These are phyloP conservation scores for Centrapalus pauciflorus DNA, from an alignment of 129 eudicot genomes.

Conservation along the genomic window DNA sequence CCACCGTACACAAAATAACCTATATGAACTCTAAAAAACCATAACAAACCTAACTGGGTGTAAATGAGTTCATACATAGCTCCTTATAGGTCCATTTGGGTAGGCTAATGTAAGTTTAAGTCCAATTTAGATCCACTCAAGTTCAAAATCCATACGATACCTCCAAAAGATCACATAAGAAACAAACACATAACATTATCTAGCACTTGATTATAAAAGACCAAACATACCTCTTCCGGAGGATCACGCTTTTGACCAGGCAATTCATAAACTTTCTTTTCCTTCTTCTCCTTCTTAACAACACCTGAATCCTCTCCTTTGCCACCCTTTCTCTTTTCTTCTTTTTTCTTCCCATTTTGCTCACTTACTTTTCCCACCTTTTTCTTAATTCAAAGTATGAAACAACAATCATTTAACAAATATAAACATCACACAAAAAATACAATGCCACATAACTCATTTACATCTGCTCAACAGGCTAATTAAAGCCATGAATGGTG, in stretches of 20 bases:
- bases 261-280: conserved; percentile 69
- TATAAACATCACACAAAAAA: conserved; percentile 7
- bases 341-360: conserved; percentile 51
- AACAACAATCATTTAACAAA: conserved; percentile 14
- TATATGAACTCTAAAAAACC: background rate
- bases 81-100: background rate
- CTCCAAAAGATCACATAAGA: background rate
- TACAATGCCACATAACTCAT: background rate
- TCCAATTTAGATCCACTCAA: background rate
- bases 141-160: background rate
- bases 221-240: conserved; percentile 68
- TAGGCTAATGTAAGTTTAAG: background rate
- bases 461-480: background rate
- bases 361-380: conserved; percentile 32
- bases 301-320: conserved; percentile 26
- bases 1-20: background rate
- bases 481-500: background rate
- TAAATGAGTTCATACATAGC: background rate
- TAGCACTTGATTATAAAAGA: background rate
- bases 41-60: background rate
- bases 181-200: background rate
- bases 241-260: conserved; percentile 95
- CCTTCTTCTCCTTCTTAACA: conserved; percentile 48
- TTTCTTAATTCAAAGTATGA: conserved; percentile 25
- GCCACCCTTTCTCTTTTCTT: conserved; percentile 35